These are phyloP conservation scores for Penicillium coffeae DNA, from an alignment of 495 filamentous ascomycete genomes.

Conservation along the genomic window DNA sequence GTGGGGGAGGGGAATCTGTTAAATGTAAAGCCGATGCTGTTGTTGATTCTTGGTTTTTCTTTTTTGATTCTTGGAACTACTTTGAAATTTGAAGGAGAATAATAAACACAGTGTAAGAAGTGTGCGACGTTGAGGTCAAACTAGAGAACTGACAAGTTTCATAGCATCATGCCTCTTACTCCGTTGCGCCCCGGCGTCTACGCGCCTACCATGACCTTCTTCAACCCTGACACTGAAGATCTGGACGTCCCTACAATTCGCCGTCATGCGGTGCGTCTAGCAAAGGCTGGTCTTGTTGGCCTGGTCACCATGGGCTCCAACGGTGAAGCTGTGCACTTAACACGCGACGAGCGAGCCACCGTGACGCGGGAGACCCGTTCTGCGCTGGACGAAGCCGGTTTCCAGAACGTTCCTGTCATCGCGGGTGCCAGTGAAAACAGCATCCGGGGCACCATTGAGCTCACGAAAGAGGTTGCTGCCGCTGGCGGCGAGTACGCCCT, in stretches of 20 bases:
- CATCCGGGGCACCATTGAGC: conserved; percentile 69
- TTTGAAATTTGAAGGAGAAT: background rate
- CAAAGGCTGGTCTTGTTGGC: conserved; percentile 73
- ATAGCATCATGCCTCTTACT: conserved; percentile 38
- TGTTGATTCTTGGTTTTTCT: background rate
- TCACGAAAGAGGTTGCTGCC: conserved; percentile 62
- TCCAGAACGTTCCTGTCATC: conserved; percentile 71
- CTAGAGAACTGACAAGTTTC: background rate
- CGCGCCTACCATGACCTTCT: conserved; percentile 88
- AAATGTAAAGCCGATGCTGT: background rate
- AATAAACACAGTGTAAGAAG: background rate
- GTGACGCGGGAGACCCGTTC: conserved; percentile 77
- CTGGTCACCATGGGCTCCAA: conserved; percentile 89
- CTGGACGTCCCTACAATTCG: conserved; percentile 77
- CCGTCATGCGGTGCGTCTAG: conserved; percentile 76
- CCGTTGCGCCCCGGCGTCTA: conserved; percentile 82
- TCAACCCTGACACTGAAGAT: conserved; percentile 75
- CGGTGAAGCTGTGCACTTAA: conserved; percentile 82
- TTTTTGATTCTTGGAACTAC: too few relatives aligned
- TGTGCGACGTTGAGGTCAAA: conserved; percentile 1
- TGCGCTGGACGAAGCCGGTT: conserved; percentile 77
- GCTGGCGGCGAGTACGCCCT: conserved; percentile 77
- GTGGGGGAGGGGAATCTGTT: conserved; percentile 17
- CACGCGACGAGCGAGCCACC: conserved; percentile 66
- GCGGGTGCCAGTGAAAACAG: conserved; percentile 76